Base-by-base conservation (phyloP, 306 rosid species). In the Oemleria cerasiformis region DNA sequence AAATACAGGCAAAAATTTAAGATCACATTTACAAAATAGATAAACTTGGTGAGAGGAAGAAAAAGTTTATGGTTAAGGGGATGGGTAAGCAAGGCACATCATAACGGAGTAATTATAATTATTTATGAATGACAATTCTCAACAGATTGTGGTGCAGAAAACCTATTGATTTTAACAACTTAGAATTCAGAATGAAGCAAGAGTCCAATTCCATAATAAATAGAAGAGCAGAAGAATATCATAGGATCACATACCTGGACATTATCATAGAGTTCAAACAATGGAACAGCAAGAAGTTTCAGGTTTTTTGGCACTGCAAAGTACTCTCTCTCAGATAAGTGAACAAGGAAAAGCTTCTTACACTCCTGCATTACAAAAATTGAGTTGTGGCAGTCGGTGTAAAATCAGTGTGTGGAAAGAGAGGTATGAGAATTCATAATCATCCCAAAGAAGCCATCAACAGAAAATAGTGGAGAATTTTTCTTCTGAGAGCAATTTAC, bases 191-290 rank as follows among this genome's bases (percentile, higher is more conserved):
- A 20, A 7, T 0, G 19, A 61, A 44, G 34, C 57, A 61, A 50
- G 36, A 61, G 19, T 42, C 23, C 11, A 15, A 34, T 50, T 39
- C 10, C 13, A 60, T 21, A 13, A 16, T 1, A 70, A 63, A 47
- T 63, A 8, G 47, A 34, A 53, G 10, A 73, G 69, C 38, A 83
- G 55, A 56, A 65, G 36, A 65, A 59, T 10, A 60, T 63, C 20
- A 69, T 13, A 42, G 4, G 30, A 73, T 55, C 40, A 9, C 17
- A 67, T 77, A 95, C 99, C 96, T 95, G 99, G 74, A 92, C 99
- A 75, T 95, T 95, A 82, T 95, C 99, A 75, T 95, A 95, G 82
- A 95, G 99, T 71, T 95, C 99, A 75, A 95, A 95, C 87, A 95
- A 80, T 54, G 99, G 99, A 79, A 92, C 97, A 67, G 99, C 99